phyloP scores from a whole-genome alignment of 2,329 filamentous ascomycete genomes.

The Botrytis aclada region DNA sequence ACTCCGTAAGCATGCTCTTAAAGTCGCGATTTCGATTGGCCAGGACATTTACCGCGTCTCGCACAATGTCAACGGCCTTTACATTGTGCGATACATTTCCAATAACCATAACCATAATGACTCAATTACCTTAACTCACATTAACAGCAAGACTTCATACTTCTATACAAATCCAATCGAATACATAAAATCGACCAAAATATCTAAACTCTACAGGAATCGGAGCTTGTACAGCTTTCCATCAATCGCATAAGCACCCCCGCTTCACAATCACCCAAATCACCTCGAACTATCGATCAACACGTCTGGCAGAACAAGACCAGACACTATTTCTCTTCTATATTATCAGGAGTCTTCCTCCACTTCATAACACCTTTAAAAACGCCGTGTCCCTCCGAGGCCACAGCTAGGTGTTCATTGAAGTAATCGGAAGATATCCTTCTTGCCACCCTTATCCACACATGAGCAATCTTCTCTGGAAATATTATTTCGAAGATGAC shows the following conservation, averaged over 20 bases:
- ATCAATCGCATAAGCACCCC: conserved; percentile 8
- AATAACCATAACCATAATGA: not conserved
- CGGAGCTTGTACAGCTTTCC: not conserved
- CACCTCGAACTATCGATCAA: not conserved
- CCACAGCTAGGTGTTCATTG: conserved; percentile 76
- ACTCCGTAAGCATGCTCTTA: not conserved
- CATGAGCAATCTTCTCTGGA: conserved; percentile 98
- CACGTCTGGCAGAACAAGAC: conserved; percentile 22
- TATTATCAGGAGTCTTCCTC: conserved; percentile 41
- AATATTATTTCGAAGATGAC: conserved; percentile 95
- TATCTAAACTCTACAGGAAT: not conserved
- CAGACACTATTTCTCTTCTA: conserved; percentile 12
- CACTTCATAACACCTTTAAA: conserved; percentile 74
- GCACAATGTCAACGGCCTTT: conserved; percentile 2
- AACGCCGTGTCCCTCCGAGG: conserved; percentile 80
- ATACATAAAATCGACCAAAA: not conserved
- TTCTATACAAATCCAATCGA: not conserved
- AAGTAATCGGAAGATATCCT: conserved; percentile 36
- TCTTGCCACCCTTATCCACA: conserved; percentile 45
- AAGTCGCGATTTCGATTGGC: conserved; percentile 2
- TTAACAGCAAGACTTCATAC: not conserved
- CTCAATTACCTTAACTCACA: not conserved
- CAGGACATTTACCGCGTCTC: not conserved
- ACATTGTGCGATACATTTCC: not conserved
- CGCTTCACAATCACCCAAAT: conserved; percentile 4